Evolutionary conservation across 2,329 filamentous ascomycete genomes (phyloP).

Genomic region (Colletotrichum sp.): DNA sequence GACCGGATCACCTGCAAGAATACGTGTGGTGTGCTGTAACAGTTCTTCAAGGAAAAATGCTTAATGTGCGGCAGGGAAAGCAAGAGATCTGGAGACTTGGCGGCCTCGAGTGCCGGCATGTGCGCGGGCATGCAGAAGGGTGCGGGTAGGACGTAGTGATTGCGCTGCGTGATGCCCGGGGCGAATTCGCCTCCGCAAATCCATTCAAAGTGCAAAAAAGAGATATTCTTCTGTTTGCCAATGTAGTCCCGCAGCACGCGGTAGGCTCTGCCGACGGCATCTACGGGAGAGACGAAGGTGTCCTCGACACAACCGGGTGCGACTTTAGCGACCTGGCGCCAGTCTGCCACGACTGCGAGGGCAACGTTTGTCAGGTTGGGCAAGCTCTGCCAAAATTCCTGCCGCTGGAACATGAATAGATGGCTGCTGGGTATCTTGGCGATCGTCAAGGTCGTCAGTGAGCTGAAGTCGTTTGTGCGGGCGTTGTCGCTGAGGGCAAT

Average conservation of each 20-base stretch:
- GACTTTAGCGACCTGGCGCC: slow-evolving; percentile 62
- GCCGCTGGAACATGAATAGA: slow-evolving; percentile 56
- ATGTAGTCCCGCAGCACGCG: slow-evolving; percentile 56
- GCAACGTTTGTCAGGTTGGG: slow-evolving; percentile 58
- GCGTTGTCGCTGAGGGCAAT: slow-evolving; percentile 67
- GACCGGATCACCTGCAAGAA: slow-evolving; percentile 54
- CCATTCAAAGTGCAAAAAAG: slow-evolving; percentile 68
- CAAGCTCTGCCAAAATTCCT: slow-evolving; percentile 66
- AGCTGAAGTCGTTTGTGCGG: slow-evolving; percentile 47
- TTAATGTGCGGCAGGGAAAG: slow-evolving; percentile 61
- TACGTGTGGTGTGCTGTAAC: slow-evolving; percentile 67
- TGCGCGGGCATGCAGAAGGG: slow-evolving; percentile 44
- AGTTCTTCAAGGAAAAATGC: slow-evolving; percentile 68
- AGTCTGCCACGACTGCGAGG: slow-evolving; percentile 68
- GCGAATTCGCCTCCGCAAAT: slow-evolving; percentile 70
- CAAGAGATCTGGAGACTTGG: slow-evolving; percentile 38
- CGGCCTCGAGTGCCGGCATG: slow-evolving; percentile 33
- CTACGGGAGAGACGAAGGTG: slow-evolving; percentile 51
- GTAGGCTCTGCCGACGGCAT: slow-evolving; percentile 56
- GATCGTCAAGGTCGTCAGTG: slow-evolving; percentile 64
- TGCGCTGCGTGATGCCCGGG: slow-evolving; percentile 63
- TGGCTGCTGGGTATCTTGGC: slow-evolving; percentile 68
- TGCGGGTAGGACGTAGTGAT: slow-evolving; percentile 65
- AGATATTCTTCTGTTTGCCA: slow-evolving; percentile 52
- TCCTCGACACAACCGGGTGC: slow-evolving; percentile 55